phyloP scores from a whole-genome alignment of 2,329 filamentous ascomycete species.

The Ophiosphaerella korrae region DNA sequence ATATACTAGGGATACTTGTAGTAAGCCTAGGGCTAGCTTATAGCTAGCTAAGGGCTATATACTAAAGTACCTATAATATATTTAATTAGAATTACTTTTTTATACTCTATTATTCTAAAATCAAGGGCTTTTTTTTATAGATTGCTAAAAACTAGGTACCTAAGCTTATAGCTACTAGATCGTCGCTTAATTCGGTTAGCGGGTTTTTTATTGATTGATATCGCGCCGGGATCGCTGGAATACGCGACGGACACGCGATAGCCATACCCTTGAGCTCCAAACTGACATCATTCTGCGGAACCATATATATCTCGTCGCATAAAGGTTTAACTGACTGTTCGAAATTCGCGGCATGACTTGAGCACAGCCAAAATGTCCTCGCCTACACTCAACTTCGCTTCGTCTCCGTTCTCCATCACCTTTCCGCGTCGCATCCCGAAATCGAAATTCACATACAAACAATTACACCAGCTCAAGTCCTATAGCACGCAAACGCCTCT shows the following conservation, averaged over 20 bases:
- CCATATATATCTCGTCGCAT: background rate
- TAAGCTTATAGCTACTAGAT: no score
- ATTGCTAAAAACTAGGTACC: no score
- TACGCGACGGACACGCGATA: slow-evolving; percentile 27
- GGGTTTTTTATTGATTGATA: slow-evolving; percentile 32
- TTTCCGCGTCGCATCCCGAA: slow-evolving; percentile 46
- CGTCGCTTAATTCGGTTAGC: slow-evolving; percentile 16
- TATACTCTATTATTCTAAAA: no score
- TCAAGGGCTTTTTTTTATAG: no score
- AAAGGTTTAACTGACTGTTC: background rate
- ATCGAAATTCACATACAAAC: slow-evolving; percentile 84
- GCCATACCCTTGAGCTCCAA: slow-evolving; percentile 5
- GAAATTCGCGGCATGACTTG: slow-evolving; percentile 16
- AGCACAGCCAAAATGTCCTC: slow-evolving; percentile 50
- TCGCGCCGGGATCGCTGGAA: slow-evolving; percentile 42
- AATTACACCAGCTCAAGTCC: slow-evolving; percentile 75
- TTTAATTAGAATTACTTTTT: no score
- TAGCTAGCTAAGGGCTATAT: no score
- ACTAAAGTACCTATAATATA: no score
- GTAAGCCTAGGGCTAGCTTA: no score
- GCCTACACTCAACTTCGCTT: slow-evolving; percentile 53
- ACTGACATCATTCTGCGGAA: background rate
- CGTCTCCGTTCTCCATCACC: slow-evolving; percentile 51
- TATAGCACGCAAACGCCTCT: slow-evolving; percentile 76
- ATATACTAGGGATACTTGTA: no score